Evolutionary conservation across 1,139 yeast species (phyloP), one percentile per base, ranked within the genome.

Genomic region (Sugiyamaella xylanicola): DNA sequence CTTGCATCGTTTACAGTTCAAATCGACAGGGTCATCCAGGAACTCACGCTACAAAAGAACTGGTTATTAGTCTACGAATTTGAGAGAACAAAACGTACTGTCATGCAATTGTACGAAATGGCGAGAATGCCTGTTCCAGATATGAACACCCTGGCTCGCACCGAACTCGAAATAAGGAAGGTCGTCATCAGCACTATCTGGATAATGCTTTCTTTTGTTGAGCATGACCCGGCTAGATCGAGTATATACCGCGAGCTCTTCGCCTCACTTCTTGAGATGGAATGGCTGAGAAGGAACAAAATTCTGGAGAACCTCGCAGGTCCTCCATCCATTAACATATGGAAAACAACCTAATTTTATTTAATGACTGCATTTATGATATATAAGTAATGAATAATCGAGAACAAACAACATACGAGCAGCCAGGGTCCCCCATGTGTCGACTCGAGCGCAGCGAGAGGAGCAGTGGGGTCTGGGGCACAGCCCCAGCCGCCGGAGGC

Each of bases 1-100:
- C 61, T 69, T 48, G 72, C 72, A 7, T 60, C 69, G 9, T 65
- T 68, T 47, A 62, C 64, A 1, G 66, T 63, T 29, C 66, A 64
- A 36, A 44, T 63, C 25, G 66, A 63, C 45, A 53, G 63, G 40
- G 44, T 61, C 20, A 58, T 57, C 15, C 60, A 51, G 43, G 56
- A 56, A 44, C 46, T 35, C 49, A 48, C 19, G 17, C 35, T 35
- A 36, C 21, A 9, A 5, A 46, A 46, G 15, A 27, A 40, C n/a
- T 27, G 51, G 51, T 19, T 47, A 4, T 22, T 51, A 19, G 56
- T 59, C 3, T 41, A 29, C 27, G 57, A 54, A 20, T 57, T 63
- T 13, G 60, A 63, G 53, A 49, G 53, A 60, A 45, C 68, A 55
- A 66, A 66, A 51, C 15, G 46, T 4, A 57, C 57, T 29, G 50